These are phyloP conservation scores for Cordia subcordata DNA, from an alignment of 257 asterid genomes.

Conservation along the genomic window DNA sequence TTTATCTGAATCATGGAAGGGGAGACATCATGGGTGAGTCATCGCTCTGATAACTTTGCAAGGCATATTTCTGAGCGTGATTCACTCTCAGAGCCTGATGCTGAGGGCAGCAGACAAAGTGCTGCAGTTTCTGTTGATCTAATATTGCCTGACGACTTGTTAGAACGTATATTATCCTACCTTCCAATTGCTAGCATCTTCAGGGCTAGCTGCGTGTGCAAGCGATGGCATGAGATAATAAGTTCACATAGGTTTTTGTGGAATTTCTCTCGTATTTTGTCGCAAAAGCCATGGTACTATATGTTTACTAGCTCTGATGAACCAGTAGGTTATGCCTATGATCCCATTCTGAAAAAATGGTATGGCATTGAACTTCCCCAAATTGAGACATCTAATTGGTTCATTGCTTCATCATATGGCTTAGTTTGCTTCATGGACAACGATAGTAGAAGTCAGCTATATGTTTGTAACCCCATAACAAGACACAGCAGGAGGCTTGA, in stretches of 20 bases:
- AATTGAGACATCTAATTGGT: constrained; percentile 67
- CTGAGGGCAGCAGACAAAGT: constrained; percentile 43
- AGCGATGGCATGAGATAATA: constrained; percentile 80
- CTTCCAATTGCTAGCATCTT: constrained; percentile 82
- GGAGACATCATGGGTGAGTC: constrained; percentile 81
- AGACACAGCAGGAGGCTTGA: constrained; percentile 36
- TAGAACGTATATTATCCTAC: constrained; percentile 70
- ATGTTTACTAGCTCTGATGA: constrained; percentile 93
- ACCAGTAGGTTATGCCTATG: constrained; percentile 79
- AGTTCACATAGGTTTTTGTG: constrained; percentile 63
- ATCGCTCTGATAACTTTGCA: constrained; percentile 35
- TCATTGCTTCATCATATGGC: constrained; percentile 73
- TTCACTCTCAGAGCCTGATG: constrained; percentile 44
- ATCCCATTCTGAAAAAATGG: constrained; percentile 77
- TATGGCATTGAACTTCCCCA: constrained; percentile 74
- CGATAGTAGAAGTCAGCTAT: constrained; percentile 63
- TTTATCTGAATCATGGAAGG: constrained; percentile 55
- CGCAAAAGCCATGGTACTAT: constrained; percentile 91
- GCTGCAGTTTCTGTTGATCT: constrained; percentile 49
- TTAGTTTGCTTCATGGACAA: constrained; percentile 88
- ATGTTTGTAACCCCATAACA: constrained; percentile 79
- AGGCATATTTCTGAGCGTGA: constrained; percentile 25
- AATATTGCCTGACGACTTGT: constrained; percentile 74
- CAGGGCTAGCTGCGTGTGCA: constrained; percentile 76
- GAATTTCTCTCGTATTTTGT: constrained; percentile 41